A percentile compares a stretch with the other conserved stretches of the same genome.
Evolutionary conservation across 2,329 filamentous ascomycete genomes (phyloP).

Genomic region (Diaporthe destruens): DNA sequence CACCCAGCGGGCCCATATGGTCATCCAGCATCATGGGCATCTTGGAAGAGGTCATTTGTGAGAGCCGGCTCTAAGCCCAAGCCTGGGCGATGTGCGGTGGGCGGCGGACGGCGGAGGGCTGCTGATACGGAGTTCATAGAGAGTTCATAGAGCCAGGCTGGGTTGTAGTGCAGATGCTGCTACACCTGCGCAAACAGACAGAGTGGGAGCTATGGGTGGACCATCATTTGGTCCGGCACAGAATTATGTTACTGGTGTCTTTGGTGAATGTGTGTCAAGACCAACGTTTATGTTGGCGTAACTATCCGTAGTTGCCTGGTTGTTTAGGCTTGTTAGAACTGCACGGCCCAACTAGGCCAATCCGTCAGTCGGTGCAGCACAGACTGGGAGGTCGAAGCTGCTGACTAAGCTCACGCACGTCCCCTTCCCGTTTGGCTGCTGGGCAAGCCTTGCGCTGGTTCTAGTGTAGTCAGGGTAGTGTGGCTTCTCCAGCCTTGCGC

Average conservation of each 20-base stretch:
- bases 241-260: neutral
- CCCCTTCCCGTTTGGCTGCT: neutral
- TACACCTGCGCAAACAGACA: neutral
- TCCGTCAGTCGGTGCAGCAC: neutral
- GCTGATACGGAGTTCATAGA: slow-evolving; percentile 10
- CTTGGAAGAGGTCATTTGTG: slow-evolving; percentile 49
- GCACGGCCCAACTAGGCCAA: neutral
- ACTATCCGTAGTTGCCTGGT: neutral
- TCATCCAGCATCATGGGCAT: slow-evolving; percentile 69
- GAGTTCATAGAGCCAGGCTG: slow-evolving; percentile 11
- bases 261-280: neutral
- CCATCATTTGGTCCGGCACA: slow-evolving; percentile 17
- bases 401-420: slow-evolving; percentile 10
- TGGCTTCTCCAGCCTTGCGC: slow-evolving; percentile 29
- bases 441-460: neutral
- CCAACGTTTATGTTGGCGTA: neutral
- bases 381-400: neutral
- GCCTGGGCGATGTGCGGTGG: slow-evolving; percentile 4
- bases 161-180: slow-evolving; percentile 8
- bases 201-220: neutral
- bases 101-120: neutral
- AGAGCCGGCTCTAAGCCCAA: neutral
- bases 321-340: neutral
- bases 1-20: slow-evolving; percentile 65
- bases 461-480: no score